These are phyloP conservation scores for Diaporthe ampelina DNA, from an alignment of 2,329 filamentous ascomycete species.

Conservation along the genomic window DNA sequence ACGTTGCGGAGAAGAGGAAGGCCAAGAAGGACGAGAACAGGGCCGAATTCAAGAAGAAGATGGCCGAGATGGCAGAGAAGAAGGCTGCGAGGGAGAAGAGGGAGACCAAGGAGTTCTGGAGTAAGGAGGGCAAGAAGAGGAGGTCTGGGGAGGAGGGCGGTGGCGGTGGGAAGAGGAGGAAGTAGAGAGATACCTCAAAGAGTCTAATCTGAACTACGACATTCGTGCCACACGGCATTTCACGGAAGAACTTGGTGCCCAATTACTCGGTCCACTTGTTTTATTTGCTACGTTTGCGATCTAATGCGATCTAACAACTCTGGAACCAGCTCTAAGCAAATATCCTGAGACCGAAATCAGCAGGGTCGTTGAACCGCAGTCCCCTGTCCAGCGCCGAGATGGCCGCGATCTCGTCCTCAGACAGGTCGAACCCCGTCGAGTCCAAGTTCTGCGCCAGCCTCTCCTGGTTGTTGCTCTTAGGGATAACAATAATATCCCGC, in stretches of 20 bases:
- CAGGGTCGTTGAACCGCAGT: constrained; percentile 83
- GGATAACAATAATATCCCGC: constrained; percentile 84
- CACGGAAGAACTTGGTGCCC: background rate
- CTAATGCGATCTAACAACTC: background rate
- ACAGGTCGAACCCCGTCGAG: constrained; percentile 75
- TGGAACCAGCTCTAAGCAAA: constrained; percentile 12
- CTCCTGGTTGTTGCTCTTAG: constrained; percentile 74
- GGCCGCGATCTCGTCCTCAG: constrained; percentile 73
- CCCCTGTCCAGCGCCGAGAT: constrained; percentile 76
- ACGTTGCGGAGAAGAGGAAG: constrained; percentile 86
- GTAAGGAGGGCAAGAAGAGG: constrained; percentile 84
- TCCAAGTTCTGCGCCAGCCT: constrained; percentile 76
- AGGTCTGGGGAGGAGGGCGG: constrained; percentile 58
- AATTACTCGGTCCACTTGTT: background rate
- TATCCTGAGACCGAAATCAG: constrained; percentile 44
- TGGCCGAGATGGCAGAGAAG: constrained; percentile 87
- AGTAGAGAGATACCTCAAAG: constrained; percentile 42
- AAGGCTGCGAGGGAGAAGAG: constrained; percentile 88
- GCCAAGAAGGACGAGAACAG: constrained; percentile 91
- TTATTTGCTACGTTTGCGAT: background rate
- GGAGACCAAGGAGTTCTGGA: constrained; percentile 94
- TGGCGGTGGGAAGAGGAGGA: constrained; percentile 55
- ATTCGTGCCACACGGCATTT: background rate
- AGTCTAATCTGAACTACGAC: background rate
- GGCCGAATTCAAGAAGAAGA: constrained; percentile 84